Evolutionary conservation across 2,329 filamentous ascomycete species (phyloP), one percentile per base, ranked within the genome.

Genomic region (Colletotrichum somersetense): DNA sequence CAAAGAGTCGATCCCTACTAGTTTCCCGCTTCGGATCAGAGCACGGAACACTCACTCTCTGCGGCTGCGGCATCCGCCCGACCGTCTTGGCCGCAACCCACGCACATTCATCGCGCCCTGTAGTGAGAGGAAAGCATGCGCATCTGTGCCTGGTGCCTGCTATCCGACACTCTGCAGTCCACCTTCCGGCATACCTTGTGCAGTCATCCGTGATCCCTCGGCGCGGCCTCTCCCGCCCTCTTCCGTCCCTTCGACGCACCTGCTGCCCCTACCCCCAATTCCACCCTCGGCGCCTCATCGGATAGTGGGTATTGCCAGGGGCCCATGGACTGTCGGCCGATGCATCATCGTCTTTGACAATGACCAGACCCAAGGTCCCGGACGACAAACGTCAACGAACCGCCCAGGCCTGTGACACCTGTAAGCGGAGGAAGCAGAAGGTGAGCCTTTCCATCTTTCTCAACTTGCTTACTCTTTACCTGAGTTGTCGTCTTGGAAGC

Each of bases 381-480:
- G 84, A 86, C 75, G 88, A 91, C 74, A 88, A 90, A 79, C 86
- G 90, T 74, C 87, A 89, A 80, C 87, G 90, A 76, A 91, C 87
- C 63, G 88, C 88, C 35, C 87, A 89, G 75, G 90, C 90, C 52
- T 92, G 90, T 79, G 88, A 91, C 74, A 88, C 84, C 74, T 92
- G 90, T 82, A 91, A 91, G 80, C 85, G 86, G 72, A 86, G 90
- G 73, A 92, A 92, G 79, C 90, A 92, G 81, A 92, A 91, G 85
- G 90, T 90, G 77, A 84, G 86, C 77, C 40, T 30, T 48, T 38
- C n/a, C 53, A 55, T 59, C 53, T 62, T 48, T 62, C 40, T 35
- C 56, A 33, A 14, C 8, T 42, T 35, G 50, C 53, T 40, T 50
- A 33, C 59, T 57, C 30, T 56, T 50, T 33, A 14, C 26, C 7